Conservation (phyloP, 192 early-diverging fungal species). For the Coemansia sp. region DNA sequence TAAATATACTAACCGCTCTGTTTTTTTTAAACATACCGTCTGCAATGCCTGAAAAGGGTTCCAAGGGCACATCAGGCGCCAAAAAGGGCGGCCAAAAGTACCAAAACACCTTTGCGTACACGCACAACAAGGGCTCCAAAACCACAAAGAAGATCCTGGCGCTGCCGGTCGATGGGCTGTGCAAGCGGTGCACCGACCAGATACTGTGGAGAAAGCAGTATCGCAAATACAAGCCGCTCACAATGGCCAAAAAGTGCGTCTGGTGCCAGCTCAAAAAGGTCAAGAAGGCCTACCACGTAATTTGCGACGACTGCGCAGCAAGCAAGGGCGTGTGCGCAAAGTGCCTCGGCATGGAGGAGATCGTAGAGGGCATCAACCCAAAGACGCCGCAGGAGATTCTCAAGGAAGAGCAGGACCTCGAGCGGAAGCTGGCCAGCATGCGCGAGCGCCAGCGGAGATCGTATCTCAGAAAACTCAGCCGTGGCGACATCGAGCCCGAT, state of each 20-base stretch:
- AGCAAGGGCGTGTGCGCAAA: slow-evolving; percentile 88
- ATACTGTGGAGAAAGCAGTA: slow-evolving; percentile 86
- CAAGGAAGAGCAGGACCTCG: slow-evolving; percentile 71
- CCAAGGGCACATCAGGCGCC: slow-evolving; percentile 43
- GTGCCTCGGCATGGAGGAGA: slow-evolving; percentile 70
- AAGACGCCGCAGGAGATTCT: slow-evolving; percentile 64
- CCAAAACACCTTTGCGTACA: slow-evolving; percentile 85
- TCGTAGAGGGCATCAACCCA: slow-evolving; percentile 57
- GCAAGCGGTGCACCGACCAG: slow-evolving; percentile 69
- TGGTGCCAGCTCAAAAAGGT: slow-evolving; percentile 77
- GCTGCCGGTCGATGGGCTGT: slow-evolving; percentile 79
- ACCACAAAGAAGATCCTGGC: slow-evolving; percentile 71
- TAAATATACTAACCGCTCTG: background rate
- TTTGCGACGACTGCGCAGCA: slow-evolving; percentile 82
- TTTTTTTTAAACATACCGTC: background rate
- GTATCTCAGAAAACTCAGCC: slow-evolving; percentile 75
- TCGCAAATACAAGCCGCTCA: slow-evolving; percentile 96
- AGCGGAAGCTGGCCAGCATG: slow-evolving; percentile 67
- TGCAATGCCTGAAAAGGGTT: slow-evolving; percentile 35
- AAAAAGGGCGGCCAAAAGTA: slow-evolving; percentile 82
- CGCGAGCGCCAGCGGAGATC: slow-evolving; percentile 79
- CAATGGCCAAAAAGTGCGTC: slow-evolving; percentile 76
- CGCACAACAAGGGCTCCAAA: slow-evolving; percentile 82
- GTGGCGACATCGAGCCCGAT: slow-evolving; percentile 63
- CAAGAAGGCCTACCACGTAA: slow-evolving; percentile 91